Evolutionary conservation across 768 basidiomycete genomes (phyloP), one percentile per base, ranked within the genome.

Genomic region (Rhizopogon rudus): DNA sequence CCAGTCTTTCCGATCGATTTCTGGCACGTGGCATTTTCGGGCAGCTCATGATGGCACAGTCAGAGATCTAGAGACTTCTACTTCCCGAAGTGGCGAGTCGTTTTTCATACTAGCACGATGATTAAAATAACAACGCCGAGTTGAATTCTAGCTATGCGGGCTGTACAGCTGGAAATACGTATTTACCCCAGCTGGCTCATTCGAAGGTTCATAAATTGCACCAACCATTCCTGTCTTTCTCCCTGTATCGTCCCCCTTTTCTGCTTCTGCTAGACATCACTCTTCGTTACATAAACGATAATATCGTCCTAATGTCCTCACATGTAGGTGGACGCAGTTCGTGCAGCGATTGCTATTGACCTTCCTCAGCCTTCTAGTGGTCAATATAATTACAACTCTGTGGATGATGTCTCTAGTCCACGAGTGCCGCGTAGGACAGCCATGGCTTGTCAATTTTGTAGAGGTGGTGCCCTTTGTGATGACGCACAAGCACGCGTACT

Each of bases 361-460:
- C 1, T n/a, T 28, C 53, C 51, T 17, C 40, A 55, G 51, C 5
- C 44, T 40, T n/a, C 46, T 51, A 31, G 16, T 31, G 44, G 58
- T 33, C 58, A 57, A 37, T 61, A 63, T 56, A 44, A 55, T 20
- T 6, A 54, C 43, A 55, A 64, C 6, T 0, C 52, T 40, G 55
- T 33, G 44, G 22, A 56, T 53, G 66, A 68, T n/a, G 68, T 68
- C 14, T 25, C 41, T 0, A 12, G 17, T 1, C 68, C 59, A 31
- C 58, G 68, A 59, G 63, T 66, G 10, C 75, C 77, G 6, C 71
- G 76, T 56, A 61, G 86, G 52, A 85, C 81, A 0, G 78, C 82
- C 0, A 87, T 89, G 84, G 87, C 87, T 6, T 89, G 87, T 63
- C 77, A 79, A 53, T 89, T 88, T 63, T 89, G 87, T 66, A 74